Base-by-base conservation (phyloP, 306 rosid genomes). In the Sindora glabra region DNA sequence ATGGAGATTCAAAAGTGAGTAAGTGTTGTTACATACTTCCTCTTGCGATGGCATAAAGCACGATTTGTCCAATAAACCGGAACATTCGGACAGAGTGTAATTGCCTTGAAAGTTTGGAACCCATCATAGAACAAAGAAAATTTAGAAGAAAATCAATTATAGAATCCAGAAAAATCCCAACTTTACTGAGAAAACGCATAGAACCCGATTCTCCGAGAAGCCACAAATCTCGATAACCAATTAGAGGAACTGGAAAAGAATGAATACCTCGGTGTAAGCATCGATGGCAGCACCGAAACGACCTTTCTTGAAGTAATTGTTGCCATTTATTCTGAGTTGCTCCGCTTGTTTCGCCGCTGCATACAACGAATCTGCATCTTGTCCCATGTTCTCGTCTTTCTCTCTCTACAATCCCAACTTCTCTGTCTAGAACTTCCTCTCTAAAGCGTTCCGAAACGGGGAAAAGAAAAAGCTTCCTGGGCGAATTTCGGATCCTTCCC, bases 261-360 rank as follows among this genome's bases (percentile, higher is more conserved):
- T 27, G 7, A 29, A 24, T 44, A 89, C 99, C 99, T 82, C 89
- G 10, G 99, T 94, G 50, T 94, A 94, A 10, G 94, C 95, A 39
- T 94, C 99, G 15, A 94, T 94, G 64, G 99, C 97, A 10, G 99
- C 99, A 13, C 83, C 81, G 21, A 78, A 82, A 9, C 94, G 87
- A 50, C 62, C 83, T 73, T 86, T 94, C 41, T 70, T 87, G 78
- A 94, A 94, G 86, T 61, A 94, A 47, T 32, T 33, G 57, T 94
- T 94, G 18, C 99, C 99, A 48, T 86, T 82, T 1, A 65, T 56
- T 70, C 83, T 62, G 29, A 84, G 87, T 36, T 63, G 65, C 74
- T 94, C 97, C 14, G 97, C 97, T 65, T 78, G 90, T 21, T 48
- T 70, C 8, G 52, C 73, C 62, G 41, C 56, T 62, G 82, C 51